phyloP scores from a whole-genome alignment of 2,329 filamentous ascomycete species.

The Tympanopsis confertula region DNA sequence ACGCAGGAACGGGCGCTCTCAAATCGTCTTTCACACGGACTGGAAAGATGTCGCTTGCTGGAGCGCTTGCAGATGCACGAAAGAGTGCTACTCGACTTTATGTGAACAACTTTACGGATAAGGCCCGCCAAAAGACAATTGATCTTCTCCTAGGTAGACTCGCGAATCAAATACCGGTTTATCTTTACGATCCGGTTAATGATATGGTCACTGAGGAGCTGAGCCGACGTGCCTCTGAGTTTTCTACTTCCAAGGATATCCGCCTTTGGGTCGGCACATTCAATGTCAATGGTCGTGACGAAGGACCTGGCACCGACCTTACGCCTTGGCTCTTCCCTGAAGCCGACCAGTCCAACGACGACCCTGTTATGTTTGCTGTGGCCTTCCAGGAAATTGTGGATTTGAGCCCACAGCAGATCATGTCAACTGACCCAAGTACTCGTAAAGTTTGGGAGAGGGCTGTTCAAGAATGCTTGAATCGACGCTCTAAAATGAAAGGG shows the following conservation, averaged over 20 bases:
- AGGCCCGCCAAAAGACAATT: conserved; percentile 83
- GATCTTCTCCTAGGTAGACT: conserved; percentile 81
- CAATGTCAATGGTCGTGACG: conserved; percentile 81
- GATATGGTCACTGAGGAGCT: conserved; percentile 77
- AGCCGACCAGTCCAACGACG: conserved; percentile 37
- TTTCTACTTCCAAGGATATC: conserved; percentile 62
- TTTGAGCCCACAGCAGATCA: conserved; percentile 92
- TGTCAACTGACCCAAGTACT: conserved; percentile 87
- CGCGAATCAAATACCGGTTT: conserved; percentile 71
- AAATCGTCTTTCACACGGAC: conserved; percentile 91
- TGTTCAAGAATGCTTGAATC: conserved; percentile 68
- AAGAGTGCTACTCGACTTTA: conserved; percentile 92
- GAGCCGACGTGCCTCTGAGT: conserved; percentile 55
- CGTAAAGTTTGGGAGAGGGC: conserved; percentile 78
- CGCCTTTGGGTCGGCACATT: conserved; percentile 76
- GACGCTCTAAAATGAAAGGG: conserved; percentile 49
- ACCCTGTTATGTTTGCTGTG: conserved; percentile 78
- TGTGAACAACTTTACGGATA: conserved; percentile 96
- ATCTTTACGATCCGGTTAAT: conserved; percentile 87
- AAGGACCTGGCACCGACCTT: conserved; percentile 68
- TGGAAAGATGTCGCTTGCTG: conserved; percentile 91
- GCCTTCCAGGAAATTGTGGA: conserved; percentile 99
- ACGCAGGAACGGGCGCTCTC: conserved; percentile 87
- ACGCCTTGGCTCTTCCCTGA: conserved; percentile 75
- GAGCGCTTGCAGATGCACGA: conserved; percentile 84